Conservation (phyloP, 139 green algal genomes). For the Picochlorum sp. region DNA sequence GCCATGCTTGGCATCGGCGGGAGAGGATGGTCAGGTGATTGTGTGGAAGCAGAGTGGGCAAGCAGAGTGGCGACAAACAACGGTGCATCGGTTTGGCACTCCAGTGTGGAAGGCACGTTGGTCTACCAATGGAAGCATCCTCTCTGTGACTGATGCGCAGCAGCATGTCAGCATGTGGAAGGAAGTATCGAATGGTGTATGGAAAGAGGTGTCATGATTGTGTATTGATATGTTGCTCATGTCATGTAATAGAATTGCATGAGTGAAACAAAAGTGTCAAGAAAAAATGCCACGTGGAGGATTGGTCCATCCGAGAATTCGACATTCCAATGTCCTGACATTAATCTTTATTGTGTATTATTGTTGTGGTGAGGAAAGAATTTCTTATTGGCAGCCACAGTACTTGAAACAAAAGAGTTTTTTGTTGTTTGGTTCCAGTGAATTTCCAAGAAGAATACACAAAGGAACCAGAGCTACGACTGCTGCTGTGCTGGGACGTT, state of each 20-base stretch:
- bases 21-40: slow-evolving; percentile 85
- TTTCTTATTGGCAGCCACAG: too few species aligned
- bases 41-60: slow-evolving; percentile 64
- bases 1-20: slow-evolving; percentile 75
- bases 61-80: slow-evolving; percentile 44
- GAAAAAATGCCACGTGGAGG: too few species aligned
- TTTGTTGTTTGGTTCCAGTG: not conserved
- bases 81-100: slow-evolving; percentile 60
- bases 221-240: too few species aligned
- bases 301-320: too few species aligned
- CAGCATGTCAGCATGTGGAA: slow-evolving; percentile 92
- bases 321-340: too few species aligned
- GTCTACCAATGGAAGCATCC: slow-evolving; percentile 82
- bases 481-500: not conserved
- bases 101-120: slow-evolving; percentile 90
- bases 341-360: not conserved
- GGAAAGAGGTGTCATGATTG: slow-evolving; percentile 64
- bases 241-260: too few species aligned
- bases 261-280: too few species aligned
- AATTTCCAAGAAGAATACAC: too few species aligned
- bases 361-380: too few species aligned
- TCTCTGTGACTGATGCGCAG: slow-evolving; percentile 75
- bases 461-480: not conserved
- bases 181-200: slow-evolving; percentile 80
- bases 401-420: too few species aligned